Evolutionary conservation across 768 basidiomycete genomes (phyloP).

Genomic region (Leucocoprinus birnbaumii): DNA sequence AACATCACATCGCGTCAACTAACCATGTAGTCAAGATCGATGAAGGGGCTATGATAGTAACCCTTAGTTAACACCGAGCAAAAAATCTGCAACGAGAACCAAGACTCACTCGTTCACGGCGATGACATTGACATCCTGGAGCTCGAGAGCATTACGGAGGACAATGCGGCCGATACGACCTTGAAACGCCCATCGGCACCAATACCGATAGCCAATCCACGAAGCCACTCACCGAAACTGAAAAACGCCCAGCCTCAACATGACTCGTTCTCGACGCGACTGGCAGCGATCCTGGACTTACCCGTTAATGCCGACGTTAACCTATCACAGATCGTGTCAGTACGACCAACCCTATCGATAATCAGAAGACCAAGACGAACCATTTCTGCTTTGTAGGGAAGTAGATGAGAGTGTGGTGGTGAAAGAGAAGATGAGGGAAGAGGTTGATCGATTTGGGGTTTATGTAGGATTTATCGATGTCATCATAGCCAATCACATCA

Average conservation of each 20-base stretch:
- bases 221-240: constrained; percentile 68
- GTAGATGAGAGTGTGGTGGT: constrained; percentile 4
- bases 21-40: constrained; percentile 96
- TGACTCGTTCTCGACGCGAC: constrained; percentile 1
- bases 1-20: constrained; percentile 16
- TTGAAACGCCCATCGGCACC: constrained; percentile 24
- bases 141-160: constrained; percentile 85
- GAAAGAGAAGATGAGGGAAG: constrained; percentile 11
- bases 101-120: constrained; percentile 87
- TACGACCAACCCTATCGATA: neutral
- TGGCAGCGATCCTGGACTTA: constrained; percentile 27
- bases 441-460: constrained; percentile 9
- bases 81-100: neutral
- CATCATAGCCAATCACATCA: constrained; percentile 8
- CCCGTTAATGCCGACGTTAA: constrained; percentile 98
- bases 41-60: constrained; percentile 77
- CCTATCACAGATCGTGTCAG: constrained; percentile 25
- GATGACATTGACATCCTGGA: constrained; percentile 77
- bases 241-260: constrained; percentile 13
- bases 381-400: constrained; percentile 17
- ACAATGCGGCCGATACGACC: constrained; percentile 99
- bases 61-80: neutral
- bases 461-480: constrained; percentile 12
- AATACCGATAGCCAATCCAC: neutral
- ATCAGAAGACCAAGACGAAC: constrained; percentile 12